phyloP scores from a whole-genome alignment of 2,329 filamentous ascomycete species.

The Cercospora sp. region DNA sequence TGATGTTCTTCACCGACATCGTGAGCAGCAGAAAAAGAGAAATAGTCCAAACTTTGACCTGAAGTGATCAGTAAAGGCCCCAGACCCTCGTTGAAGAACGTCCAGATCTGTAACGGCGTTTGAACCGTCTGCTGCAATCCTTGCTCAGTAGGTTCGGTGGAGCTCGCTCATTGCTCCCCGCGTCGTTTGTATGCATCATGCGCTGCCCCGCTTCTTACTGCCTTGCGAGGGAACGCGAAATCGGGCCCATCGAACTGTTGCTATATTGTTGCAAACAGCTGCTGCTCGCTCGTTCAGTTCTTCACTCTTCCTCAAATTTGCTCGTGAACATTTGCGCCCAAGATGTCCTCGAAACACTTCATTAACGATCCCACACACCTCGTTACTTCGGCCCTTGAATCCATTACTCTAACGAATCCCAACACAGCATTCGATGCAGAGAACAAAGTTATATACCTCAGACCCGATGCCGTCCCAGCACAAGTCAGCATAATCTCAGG shows the following conservation, averaged over 20 bases:
- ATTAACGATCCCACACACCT: slow-evolving; percentile 79
- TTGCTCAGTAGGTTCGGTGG: not conserved
- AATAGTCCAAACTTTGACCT: not conserved
- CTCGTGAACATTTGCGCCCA: not conserved
- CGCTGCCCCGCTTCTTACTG: slow-evolving; percentile 3
- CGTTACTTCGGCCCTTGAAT: slow-evolving; percentile 72
- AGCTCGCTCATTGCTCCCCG: slow-evolving; percentile 9
- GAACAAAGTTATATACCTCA: slow-evolving; percentile 82
- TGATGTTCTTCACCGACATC: not conserved
- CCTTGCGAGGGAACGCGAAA: not conserved
- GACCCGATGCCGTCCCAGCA: slow-evolving; percentile 54
- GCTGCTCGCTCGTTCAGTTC: not conserved
- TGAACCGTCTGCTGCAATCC: not conserved
- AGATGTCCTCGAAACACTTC: slow-evolving; percentile 68
- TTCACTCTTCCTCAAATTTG: not conserved
- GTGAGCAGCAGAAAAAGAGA: not conserved
- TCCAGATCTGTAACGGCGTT: not conserved
- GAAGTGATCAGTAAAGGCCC: not conserved
- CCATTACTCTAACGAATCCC: slow-evolving; percentile 81
- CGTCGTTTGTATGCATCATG: slow-evolving; percentile 1
- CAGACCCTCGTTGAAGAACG: not conserved
- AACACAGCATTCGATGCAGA: slow-evolving; percentile 72
- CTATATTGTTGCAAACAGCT: not conserved
- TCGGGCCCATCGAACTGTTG: not conserved
- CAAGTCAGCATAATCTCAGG: slow-evolving; percentile 83